Evolutionary conservation across 2,329 filamentous ascomycete species (phyloP).

Genomic region (Rhynchosporium graminicola): DNA sequence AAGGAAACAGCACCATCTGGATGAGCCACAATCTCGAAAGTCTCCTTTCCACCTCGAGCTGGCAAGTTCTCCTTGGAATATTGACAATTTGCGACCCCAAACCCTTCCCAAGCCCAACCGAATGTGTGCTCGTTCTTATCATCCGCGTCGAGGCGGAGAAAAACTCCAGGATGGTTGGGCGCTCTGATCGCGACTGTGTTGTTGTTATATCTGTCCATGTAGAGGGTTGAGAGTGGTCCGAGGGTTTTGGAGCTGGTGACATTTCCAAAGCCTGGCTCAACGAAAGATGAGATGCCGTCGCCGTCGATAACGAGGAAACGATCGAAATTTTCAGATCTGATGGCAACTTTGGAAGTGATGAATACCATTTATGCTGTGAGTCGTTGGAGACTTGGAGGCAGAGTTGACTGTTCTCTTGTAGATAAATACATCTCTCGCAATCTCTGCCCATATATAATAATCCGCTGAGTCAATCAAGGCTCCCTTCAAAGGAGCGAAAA

Average conservation of each 20-base stretch:
- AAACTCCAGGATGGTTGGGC: not conserved
- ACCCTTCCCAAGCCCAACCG: not conserved
- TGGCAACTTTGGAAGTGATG: not conserved
- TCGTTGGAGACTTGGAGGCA: not conserved
- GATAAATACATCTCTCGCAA: too few species aligned
- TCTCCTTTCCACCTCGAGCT: not conserved
- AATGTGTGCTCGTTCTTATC: not conserved
- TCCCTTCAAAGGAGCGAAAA: too few species aligned
- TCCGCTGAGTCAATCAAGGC: too few species aligned
- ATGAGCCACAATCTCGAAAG: not conserved
- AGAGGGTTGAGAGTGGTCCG: not conserved
- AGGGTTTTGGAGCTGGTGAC: not conserved
- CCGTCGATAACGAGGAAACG: not conserved
- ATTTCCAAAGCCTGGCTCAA: not conserved
- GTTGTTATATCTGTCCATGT: conserved; percentile 1
- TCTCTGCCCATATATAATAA: too few species aligned
- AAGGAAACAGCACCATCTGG: not conserved
- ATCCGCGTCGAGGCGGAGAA: not conserved
- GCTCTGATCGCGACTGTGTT: not conserved
- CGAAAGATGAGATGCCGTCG: not conserved
- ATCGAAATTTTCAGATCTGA: not conserved
- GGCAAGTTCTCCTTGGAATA: not conserved
- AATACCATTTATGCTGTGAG: not conserved
- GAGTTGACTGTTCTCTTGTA: not conserved
- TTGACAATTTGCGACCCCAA: not conserved